Evolutionary conservation across 495 filamentous ascomycete species (phyloP).

Genomic region (Xylaria acuta): DNA sequence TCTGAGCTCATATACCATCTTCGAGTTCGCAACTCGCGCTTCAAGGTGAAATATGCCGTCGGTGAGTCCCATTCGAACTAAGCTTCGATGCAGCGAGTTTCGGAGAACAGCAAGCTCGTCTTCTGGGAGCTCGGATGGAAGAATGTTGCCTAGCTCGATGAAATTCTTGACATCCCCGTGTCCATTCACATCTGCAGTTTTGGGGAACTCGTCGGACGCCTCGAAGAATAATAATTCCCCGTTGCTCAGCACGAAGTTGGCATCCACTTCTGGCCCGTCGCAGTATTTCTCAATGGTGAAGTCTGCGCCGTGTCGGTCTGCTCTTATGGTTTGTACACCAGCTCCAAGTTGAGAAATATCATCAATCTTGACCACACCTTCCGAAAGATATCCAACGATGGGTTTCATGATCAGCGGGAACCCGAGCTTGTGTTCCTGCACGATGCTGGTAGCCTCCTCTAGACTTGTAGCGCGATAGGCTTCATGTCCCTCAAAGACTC

Average conservation of each 20-base stretch:
- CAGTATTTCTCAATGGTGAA: slow-evolving; percentile 6
- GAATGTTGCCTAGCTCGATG: slow-evolving; percentile 37
- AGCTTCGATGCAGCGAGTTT: slow-evolving; percentile 33
- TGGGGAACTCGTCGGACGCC: slow-evolving; percentile 54
- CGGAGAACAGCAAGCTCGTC: slow-evolving; percentile 37
- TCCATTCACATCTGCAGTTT: slow-evolving; percentile 36
- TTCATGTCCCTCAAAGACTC: background rate
- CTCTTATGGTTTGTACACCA: background rate
- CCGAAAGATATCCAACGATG: background rate
- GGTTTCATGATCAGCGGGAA: slow-evolving; percentile 12
- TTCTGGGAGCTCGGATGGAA: slow-evolving; percentile 40
- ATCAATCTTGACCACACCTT: background rate
- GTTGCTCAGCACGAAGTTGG: slow-evolving; percentile 52
- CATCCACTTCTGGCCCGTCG: slow-evolving; percentile 54
- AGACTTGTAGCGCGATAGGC: background rate
- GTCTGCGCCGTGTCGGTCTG: slow-evolving; percentile 2
- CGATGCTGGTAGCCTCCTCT: background rate
- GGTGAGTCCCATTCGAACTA: slow-evolving; percentile 21
- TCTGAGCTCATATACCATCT: slow-evolving; percentile 23
- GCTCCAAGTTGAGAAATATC: background rate
- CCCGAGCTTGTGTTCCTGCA: background rate
- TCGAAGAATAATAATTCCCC: slow-evolving; percentile 56
- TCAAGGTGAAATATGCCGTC: slow-evolving; percentile 12
- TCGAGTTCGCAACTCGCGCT: slow-evolving; percentile 44
- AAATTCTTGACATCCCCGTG: slow-evolving; percentile 30